A percentile compares a stretch with the other conserved stretches of the same genome.
These are phyloP conservation scores for Monotropa hypopitys DNA, from an alignment of 179 eudicot genomes.

Conservation along the genomic window DNA sequence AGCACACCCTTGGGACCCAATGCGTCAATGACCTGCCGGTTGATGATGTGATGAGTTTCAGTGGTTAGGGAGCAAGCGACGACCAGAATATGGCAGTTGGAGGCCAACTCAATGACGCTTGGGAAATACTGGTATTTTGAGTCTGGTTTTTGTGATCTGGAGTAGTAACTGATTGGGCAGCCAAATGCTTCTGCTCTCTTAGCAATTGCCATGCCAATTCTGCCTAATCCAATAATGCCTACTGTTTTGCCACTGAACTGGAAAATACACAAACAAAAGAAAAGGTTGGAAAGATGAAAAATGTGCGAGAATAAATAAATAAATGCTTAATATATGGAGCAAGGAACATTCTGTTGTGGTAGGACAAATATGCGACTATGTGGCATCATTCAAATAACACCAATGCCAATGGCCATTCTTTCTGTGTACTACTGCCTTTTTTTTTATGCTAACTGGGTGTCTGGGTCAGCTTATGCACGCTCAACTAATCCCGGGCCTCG, in stretches of 20 bases:
- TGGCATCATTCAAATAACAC: no score
- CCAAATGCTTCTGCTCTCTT: conserved; percentile 70
- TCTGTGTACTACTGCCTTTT: not conserved
- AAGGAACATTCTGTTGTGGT: not conserved
- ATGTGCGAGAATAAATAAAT: not conserved
- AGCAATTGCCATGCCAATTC: conserved; percentile 71
- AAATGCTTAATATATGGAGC: not conserved
- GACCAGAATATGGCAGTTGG: conserved; percentile 50
- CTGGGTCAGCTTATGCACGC: no score
- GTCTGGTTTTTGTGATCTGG: conserved; percentile 46
- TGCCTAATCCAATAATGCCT: conserved; percentile 71
- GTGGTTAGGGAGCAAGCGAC: conserved; percentile 62
- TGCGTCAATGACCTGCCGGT: conserved; percentile 58
- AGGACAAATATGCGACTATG: not conserved
- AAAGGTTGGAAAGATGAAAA: not conserved
- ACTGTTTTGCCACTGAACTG: conserved; percentile 83
- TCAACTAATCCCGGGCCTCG: no score
- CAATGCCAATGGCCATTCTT: not conserved
- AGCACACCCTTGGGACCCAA: conserved; percentile 69
- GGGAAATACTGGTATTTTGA: conserved; percentile 40
- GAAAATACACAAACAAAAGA: conserved; percentile 6
- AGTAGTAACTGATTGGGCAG: conserved; percentile 59
- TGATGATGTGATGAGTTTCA: conserved; percentile 62
- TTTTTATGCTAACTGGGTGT: no score
- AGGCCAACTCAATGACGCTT: conserved; percentile 52